Conservation (phyloP, 352 stramenopile genomes). For the Salisapilia sapeloensis region DNA sequence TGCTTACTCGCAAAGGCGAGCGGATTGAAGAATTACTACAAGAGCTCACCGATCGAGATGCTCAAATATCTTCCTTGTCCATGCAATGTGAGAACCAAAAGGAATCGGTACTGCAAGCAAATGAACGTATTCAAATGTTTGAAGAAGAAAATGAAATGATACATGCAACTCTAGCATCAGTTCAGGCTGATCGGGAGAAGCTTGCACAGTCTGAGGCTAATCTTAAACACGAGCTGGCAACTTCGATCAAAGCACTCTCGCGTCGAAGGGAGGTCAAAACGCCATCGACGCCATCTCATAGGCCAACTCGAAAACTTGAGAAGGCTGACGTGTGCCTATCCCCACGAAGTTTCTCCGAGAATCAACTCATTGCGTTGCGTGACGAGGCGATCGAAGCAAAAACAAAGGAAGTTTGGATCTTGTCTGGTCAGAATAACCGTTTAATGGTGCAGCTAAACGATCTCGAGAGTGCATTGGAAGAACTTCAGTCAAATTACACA, state of each 20-base stretch:
- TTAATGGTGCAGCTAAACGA: constrained; percentile 49
- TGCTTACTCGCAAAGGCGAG: constrained; percentile 36
- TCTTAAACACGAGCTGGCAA: constrained; percentile 22
- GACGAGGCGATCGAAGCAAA: constrained; percentile 61
- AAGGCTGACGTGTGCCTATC: constrained; percentile 52
- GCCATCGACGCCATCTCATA: no score
- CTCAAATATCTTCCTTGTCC: constrained; percentile 5
- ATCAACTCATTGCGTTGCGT: constrained; percentile 49
- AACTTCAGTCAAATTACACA: constrained; percentile 32
- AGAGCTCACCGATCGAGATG: constrained; percentile 9
- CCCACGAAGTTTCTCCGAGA: constrained; percentile 52
- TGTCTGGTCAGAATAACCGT: constrained; percentile 46
- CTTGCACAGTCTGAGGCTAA: constrained; percentile 13
- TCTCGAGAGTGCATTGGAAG: constrained; percentile 34
- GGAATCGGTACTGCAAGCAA: constrained; percentile 17
- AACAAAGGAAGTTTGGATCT: constrained; percentile 47
- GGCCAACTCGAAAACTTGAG: constrained; percentile 14
- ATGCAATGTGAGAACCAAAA: constrained; percentile 4
- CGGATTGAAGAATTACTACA: constrained; percentile 37
- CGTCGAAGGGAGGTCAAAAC: no score
- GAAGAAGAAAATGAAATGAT: constrained; percentile 56
- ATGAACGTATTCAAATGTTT: constrained; percentile 29
- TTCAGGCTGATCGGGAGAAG: constrained; percentile 13
- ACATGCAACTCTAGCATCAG: constrained; percentile 16
- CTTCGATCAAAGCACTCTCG: constrained; percentile 10